phyloP scores from a whole-genome alignment of 2,329 filamentous ascomycete genomes.

The Trichophyton simii region DNA sequence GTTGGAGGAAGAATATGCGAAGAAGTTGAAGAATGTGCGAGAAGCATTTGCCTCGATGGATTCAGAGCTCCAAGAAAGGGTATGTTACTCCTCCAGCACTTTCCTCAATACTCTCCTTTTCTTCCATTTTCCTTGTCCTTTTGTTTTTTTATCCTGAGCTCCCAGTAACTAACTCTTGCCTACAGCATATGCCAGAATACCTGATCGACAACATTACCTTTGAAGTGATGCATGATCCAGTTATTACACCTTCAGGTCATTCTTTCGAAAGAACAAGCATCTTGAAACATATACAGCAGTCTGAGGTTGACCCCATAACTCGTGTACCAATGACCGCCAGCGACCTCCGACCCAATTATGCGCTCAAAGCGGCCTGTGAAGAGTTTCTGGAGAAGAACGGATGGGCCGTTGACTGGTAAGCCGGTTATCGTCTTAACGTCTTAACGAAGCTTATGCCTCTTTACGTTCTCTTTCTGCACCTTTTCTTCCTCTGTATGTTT shows the following conservation, averaged over 20 bases:
- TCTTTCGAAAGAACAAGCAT: slow-evolving; percentile 82
- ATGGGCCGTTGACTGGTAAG: slow-evolving; percentile 81
- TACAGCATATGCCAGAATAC: slow-evolving; percentile 36
- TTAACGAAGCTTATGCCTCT: background rate
- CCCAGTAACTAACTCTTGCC: background rate
- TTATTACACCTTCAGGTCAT: slow-evolving; percentile 59
- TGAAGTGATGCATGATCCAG: slow-evolving; percentile 41
- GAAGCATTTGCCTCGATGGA: slow-evolving; percentile 32
- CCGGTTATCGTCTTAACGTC: background rate
- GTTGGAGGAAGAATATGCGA: slow-evolving; percentile 39
- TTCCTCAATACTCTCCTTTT: background rate
- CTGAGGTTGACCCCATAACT: slow-evolving; percentile 69
- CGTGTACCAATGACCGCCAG: slow-evolving; percentile 55
- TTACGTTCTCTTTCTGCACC: background rate
- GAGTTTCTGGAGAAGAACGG: slow-evolving; percentile 79
- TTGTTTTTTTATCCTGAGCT: background rate
- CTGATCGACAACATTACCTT: slow-evolving; percentile 39
- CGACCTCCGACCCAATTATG: slow-evolving; percentile 71
- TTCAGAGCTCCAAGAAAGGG: slow-evolving; percentile 33
- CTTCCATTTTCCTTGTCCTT: background rate
- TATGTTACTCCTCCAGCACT: slow-evolving; percentile 18
- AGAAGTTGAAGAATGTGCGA: slow-evolving; percentile 35
- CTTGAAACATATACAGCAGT: slow-evolving; percentile 68
- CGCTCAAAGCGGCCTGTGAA: slow-evolving; percentile 66
- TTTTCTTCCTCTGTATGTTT: background rate